phyloP scores from a whole-genome alignment of 441 rosid genomes.

The Corymbia calophylla region DNA sequence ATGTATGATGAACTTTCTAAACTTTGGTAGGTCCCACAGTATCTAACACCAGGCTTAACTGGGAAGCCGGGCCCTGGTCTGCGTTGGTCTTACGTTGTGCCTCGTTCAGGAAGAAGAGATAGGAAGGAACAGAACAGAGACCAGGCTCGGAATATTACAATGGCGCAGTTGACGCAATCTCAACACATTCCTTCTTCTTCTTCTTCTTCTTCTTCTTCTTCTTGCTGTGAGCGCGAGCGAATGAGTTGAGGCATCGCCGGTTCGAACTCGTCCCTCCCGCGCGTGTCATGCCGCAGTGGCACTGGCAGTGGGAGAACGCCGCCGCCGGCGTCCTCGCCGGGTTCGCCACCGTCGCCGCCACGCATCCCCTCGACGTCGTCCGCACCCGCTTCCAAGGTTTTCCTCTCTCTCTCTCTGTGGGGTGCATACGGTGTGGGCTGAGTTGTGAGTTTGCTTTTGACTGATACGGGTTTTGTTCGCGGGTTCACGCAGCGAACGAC shows the following conservation, averaged over 20 bases:
- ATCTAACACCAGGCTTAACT: neutral
- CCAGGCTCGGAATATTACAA: neutral
- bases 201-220: neutral
- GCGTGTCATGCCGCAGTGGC: constrained; percentile 1
- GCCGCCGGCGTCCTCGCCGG: constrained; percentile 87
- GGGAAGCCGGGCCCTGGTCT: neutral
- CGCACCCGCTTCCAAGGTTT: constrained; percentile 91
- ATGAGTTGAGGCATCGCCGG: neutral
- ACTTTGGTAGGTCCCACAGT: neutral
- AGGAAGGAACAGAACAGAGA: neutral
- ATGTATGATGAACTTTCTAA: neutral
- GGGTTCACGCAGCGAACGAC: constrained; percentile 43
- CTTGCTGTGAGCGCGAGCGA: neutral
- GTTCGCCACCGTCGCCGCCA: constrained; percentile 70
- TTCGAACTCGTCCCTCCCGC: neutral
- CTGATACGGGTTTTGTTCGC: neutral
- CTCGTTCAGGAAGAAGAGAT: neutral
- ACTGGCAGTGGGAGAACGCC: constrained; percentile 86
- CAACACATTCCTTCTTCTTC: neutral
- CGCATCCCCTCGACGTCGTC: constrained; percentile 92
- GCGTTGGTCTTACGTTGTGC: neutral
- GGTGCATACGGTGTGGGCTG: neutral
- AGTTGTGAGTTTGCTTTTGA: neutral
- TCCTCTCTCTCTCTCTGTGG: neutral
- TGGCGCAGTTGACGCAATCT: neutral